These are phyloP conservation scores for Teratosphaeria viscida DNA, from an alignment of 2,329 filamentous ascomycete species.

Conservation along the genomic window DNA sequence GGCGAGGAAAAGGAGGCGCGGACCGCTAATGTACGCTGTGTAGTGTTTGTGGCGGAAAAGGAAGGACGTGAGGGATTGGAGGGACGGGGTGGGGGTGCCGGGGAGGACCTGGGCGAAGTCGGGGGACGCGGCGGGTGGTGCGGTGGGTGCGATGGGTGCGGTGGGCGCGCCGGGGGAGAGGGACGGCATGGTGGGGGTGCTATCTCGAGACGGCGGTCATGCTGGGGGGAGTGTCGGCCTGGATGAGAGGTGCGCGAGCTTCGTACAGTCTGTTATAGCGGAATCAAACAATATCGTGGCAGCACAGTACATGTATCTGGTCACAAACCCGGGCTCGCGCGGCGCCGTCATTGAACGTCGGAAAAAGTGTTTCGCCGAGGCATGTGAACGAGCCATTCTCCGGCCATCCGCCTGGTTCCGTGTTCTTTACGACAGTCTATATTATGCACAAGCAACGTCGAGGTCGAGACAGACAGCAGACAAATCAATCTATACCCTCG, in stretches of 20 bases:
- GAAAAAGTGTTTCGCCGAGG: background rate
- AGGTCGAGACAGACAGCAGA: background rate
- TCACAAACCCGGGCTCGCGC: background rate
- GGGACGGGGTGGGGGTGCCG: slow-evolving; percentile 65
- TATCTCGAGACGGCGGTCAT: slow-evolving; percentile 1
- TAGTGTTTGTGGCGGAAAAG: slow-evolving; percentile 63
- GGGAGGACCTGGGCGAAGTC: slow-evolving; percentile 49
- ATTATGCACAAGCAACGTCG: background rate
- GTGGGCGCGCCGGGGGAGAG: slow-evolving; percentile 10
- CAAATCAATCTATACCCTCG: background rate
- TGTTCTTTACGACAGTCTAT: too few species aligned
- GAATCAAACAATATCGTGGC: background rate
- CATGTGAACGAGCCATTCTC: background rate
- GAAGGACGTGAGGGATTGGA: slow-evolving; percentile 65
- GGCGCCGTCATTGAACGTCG: background rate
- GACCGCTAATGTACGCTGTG: slow-evolving; percentile 80
- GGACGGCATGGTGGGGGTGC: slow-evolving; percentile 18
- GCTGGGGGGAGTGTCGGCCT: background rate
- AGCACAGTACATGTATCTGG: background rate
- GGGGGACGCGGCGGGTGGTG: background rate
- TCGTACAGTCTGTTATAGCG: background rate
- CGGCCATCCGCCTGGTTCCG: too few species aligned
- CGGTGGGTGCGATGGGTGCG: background rate
- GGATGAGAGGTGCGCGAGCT: background rate
- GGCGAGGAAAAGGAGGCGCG: slow-evolving; percentile 72